Base-by-base conservation (phyloP, 176 grass and related monocot genomes). In the Triticum dicoccoides region DNA sequence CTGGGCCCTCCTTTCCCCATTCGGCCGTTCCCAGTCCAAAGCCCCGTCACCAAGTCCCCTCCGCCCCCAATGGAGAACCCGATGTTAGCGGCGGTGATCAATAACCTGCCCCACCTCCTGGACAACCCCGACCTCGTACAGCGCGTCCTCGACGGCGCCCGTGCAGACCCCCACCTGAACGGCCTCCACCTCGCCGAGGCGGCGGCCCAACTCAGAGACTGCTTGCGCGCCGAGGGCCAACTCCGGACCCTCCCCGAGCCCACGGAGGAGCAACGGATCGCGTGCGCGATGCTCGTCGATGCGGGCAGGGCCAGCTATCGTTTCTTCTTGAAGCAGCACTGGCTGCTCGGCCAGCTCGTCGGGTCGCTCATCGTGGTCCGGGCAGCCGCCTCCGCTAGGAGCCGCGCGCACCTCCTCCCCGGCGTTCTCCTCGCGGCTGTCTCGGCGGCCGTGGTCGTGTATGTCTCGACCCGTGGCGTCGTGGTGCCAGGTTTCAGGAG, bases 341-440 rank as follows among this genome's bases (percentile, higher is more conserved):
- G 21, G 65, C 4, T 6, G 30, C 34, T 88, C 51, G 27, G 5
- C 80, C 27, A 84, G 21, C 39, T 41, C 64, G 11, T 38, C 51
- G 3, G 0, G 10, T 35, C 25, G 54, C 74, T 88, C 74, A 0
- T 65, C 74, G 0, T 27, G 29, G 0, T 20, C 74, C 65, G 52
- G 27, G 54, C 41, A 10, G 0, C 12, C 15, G 39, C 87, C 65
- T 14, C 10, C 41, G 52, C 30, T 11, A 4, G 18, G 15, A 65
- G 9, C 34, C 73, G 81, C 54, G 56, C 41, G 6, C 66, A 2
- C 52, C 86, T 82, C 63, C 5, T 78, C 80, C 80, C 64, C 29
- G 11, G 61, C 32, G 37, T 88, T 30, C 39, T 78, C 62, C 35
- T 83, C 80, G 27, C 63, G 11, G 49, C 5, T 27, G 61, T 49